Percentiles rank a stretch among this genome's conserved stretches.
phyloP scores from a whole-genome alignment of 129 eudicot genomes.

The Logfia minima region DNA sequence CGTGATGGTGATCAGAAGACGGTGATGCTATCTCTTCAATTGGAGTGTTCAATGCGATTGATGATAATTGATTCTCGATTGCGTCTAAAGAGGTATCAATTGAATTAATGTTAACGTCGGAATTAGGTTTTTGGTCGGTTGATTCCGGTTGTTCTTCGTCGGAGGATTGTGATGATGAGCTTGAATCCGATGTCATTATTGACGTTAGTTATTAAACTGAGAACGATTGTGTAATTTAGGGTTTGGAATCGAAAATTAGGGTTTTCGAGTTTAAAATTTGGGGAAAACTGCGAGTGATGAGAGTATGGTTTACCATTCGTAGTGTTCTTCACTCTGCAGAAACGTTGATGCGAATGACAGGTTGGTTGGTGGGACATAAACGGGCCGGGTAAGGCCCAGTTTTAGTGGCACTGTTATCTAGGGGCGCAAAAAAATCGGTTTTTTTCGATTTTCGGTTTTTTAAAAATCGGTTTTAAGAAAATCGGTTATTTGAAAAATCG shows the following conservation, averaged over 20 bases:
- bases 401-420: background rate
- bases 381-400: background rate
- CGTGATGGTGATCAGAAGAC: constrained; percentile 9
- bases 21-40: constrained; percentile 25
- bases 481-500: no score
- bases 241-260: constrained; percentile 15
- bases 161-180: constrained; percentile 40
- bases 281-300: background rate
- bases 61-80: constrained; percentile 65
- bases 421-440: no score
- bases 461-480: no score
- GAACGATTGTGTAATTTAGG: constrained; percentile 5
- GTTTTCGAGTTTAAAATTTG: constrained; percentile 21
- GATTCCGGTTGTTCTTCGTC: constrained; percentile 34
- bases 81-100: constrained; percentile 71
- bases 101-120: constrained; percentile 32
- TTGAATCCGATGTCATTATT: constrained; percentile 53
- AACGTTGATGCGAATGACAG: background rate
- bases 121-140: constrained; percentile 47
- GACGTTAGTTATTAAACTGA: background rate
- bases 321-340: background rate
- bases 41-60: constrained; percentile 51
- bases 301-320: background rate
- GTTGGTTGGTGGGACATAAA: background rate
- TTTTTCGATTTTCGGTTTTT: no score